phyloP scores from a whole-genome alignment of 257 asterid genomes.

The Jacaranda mimosifolia region DNA sequence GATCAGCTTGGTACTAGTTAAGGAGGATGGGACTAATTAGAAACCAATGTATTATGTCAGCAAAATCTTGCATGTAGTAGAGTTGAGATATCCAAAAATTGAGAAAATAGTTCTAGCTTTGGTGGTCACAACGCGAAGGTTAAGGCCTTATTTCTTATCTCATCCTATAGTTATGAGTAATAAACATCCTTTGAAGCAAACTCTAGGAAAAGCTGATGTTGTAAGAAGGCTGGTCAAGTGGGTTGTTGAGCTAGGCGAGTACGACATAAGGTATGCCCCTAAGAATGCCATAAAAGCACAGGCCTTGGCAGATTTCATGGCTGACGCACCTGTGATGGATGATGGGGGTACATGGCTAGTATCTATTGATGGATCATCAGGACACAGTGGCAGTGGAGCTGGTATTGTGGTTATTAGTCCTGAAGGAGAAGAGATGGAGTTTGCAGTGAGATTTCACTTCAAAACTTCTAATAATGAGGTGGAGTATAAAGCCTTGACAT shows the following conservation, averaged over 20 bases:
- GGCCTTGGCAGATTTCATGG: no score
- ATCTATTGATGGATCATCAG: background rate
- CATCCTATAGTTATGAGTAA: background rate
- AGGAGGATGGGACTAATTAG: no score
- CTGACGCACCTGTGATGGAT: no score
- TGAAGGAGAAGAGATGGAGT: background rate
- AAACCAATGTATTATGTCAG: no score
- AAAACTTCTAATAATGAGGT: background rate
- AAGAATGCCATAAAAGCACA: no score
- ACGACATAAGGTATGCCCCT: background rate
- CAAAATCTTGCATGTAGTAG: no score
- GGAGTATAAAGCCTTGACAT: background rate
- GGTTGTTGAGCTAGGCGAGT: background rate
- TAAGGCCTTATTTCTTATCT: background rate
- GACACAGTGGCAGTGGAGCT: background rate
- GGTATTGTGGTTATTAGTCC: background rate
- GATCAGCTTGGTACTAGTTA: no score
- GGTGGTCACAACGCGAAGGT: no score
- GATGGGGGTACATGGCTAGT: background rate
- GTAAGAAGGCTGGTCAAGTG: no score
- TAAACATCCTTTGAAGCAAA: background rate
- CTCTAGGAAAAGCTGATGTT: no score
- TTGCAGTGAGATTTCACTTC: no score
- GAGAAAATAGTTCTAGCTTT: background rate
- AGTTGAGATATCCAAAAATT: no score